These are phyloP conservation scores for Trichoderma oligosporum DNA, from an alignment of 2,329 filamentous ascomycete species.

Conservation along the genomic window DNA sequence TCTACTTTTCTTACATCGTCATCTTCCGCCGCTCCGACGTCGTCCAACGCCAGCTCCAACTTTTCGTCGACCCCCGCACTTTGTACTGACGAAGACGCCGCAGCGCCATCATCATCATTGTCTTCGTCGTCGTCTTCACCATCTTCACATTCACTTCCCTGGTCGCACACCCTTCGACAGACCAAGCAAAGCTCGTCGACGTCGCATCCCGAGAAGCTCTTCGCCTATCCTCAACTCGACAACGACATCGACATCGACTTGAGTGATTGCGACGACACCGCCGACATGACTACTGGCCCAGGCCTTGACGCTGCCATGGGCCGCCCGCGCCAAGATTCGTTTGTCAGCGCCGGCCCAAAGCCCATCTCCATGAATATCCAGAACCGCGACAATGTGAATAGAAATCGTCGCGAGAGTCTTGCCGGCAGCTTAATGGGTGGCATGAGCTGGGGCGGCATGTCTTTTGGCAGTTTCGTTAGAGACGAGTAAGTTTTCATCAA, in stretches of 20 bases:
- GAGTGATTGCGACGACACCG: slow-evolving; percentile 30
- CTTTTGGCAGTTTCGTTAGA: slow-evolving; percentile 92
- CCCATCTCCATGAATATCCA: slow-evolving; percentile 64
- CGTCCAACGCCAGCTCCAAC: slow-evolving; percentile 21
- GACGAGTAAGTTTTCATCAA: slow-evolving; percentile 72
- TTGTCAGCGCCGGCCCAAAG: slow-evolving; percentile 61
- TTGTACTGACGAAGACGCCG: slow-evolving; percentile 24
- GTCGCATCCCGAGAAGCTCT: slow-evolving; percentile 23
- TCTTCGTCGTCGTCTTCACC: not conserved
- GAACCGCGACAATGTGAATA: slow-evolving; percentile 56
- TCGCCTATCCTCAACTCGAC: slow-evolving; percentile 28
- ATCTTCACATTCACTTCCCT: not conserved
- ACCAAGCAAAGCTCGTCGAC: not conserved
- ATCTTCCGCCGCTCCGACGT: slow-evolving; percentile 15
- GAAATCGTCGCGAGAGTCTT: slow-evolving; percentile 58
- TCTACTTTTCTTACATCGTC: not conserved
- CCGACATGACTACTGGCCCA: slow-evolving; percentile 58
- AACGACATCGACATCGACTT: slow-evolving; percentile 26
- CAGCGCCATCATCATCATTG: slow-evolving; percentile 25
- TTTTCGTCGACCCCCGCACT: slow-evolving; percentile 17
- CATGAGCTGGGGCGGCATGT: slow-evolving; percentile 96
- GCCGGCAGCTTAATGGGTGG: slow-evolving; percentile 68
- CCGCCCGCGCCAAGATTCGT: slow-evolving; percentile 61
- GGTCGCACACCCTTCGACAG: slow-evolving; percentile 3
- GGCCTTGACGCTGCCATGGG: slow-evolving; percentile 54